Conservation (phyloP, 768 basidiomycete genomes). For the Lactarius quietus region DNA sequence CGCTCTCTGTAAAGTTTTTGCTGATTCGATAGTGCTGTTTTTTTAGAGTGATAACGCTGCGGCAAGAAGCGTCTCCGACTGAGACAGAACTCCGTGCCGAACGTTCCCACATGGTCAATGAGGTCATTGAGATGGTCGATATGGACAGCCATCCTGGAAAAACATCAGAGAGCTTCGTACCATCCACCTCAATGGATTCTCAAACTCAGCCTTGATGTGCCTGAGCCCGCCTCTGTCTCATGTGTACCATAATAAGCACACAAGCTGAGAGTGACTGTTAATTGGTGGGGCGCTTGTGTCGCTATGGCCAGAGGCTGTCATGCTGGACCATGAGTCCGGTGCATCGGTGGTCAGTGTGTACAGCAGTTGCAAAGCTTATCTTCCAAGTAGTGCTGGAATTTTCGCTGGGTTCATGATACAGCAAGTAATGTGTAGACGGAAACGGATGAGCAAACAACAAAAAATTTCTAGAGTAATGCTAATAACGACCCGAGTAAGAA, state of each 20-base stretch:
- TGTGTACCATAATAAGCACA: background rate
- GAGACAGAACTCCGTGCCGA: constrained; percentile 9
- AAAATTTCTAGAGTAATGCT: too few relatives aligned
- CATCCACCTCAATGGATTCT: background rate
- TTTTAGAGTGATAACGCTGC: constrained; percentile 22
- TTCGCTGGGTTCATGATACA: too few relatives aligned
- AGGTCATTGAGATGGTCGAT: constrained; percentile 20
- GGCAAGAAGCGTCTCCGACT: too few relatives aligned
- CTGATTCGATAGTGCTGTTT: background rate
- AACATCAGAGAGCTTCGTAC: background rate
- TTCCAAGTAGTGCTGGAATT: background rate
- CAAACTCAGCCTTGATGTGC: background rate
- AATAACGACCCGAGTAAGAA: too few relatives aligned
- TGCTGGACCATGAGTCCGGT: background rate
- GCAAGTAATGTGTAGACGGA: too few relatives aligned
- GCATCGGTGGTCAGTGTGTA: background rate
- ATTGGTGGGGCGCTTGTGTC: background rate
- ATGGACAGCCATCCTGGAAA: background rate
- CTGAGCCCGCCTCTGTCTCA: background rate
- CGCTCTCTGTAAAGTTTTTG: background rate
- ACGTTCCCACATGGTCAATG: constrained; percentile 8
- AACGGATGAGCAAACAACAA: too few relatives aligned
- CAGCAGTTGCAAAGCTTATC: background rate
- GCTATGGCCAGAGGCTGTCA: constrained; percentile 2
- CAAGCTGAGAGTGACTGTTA: background rate